Conservation (phyloP, 129 eudicot genomes). For the Centaurea solstitialis region DNA sequence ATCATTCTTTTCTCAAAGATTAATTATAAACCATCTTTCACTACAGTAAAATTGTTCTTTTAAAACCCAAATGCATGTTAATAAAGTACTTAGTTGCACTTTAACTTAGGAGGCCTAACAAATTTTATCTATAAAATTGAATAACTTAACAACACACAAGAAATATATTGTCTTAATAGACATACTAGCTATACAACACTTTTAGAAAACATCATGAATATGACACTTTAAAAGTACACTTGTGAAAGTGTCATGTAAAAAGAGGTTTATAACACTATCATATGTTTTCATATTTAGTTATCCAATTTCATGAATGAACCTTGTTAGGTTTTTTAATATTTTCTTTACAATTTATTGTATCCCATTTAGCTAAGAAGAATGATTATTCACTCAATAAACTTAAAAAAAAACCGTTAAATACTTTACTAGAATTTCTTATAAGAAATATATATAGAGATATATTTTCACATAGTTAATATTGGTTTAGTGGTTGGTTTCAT, state of each 20-base stretch:
- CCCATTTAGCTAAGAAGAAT: neutral
- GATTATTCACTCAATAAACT: too few species aligned
- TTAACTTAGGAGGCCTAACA: neutral
- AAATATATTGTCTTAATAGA: neutral
- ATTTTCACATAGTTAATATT: too few species aligned
- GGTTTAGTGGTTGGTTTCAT: too few species aligned
- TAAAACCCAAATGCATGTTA: too few species aligned
- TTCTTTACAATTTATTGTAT: too few species aligned
- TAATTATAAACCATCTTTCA: too few species aligned
- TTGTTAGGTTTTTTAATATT: neutral
- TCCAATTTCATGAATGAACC: neutral
- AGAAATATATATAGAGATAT: too few species aligned
- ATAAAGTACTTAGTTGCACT: neutral
- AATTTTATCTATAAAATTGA: neutral
- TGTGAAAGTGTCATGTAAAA: neutral
- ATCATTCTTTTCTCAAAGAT: too few species aligned
- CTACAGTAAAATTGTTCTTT: too few species aligned
- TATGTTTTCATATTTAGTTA: neutral
- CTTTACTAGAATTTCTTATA: neutral
- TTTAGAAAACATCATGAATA: too few species aligned
- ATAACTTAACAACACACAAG: neutral
- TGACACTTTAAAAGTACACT: neutral
- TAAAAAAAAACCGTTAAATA: neutral
- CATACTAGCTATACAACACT: neutral
- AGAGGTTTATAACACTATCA: neutral